Base-by-base conservation (phyloP, 1,284 basidiomycete species). In the Macrocybe sp. region DNA sequence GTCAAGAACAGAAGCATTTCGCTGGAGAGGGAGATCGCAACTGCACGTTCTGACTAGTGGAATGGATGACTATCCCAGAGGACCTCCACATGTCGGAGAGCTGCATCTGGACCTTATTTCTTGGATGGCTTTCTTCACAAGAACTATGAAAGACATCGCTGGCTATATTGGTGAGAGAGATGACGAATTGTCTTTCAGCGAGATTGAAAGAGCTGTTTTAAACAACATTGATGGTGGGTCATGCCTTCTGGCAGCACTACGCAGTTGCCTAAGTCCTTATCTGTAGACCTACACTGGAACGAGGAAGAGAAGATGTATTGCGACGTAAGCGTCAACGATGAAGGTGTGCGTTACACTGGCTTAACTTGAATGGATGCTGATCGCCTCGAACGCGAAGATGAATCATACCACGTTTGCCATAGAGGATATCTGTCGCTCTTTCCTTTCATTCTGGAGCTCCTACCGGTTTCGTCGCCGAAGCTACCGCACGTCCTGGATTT, bases 61-160 rank as follows among this genome's bases (percentile, higher is more conserved):
- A 0, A 84, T 97, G 79, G 94, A 97, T 63, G 94, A 97, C 67
- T 97, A 94, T 64, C 94, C 94, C 7, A 78, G 94, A 45, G 92
- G 81, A 7, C 81, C 83, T 31, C 86, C 95, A 6, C 92, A 95
- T 60, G 76, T 85, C 1, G 94, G 95, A 45, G 94, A 97, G 69
- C 72, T 97, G 46, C 94, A 97, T 64, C 65, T 97, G 43, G 94
- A 97, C 67, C 69, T 97, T 54, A 89, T 94, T 52, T 87, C 87
- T 35, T 97, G 94, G 94, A 92, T 97, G 86, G 94, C 83, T 8
- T 93, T 90, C 69, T 96, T 95, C 65, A 81, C 89, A 36, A 76
- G 85, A 54, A 96, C 92, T 28, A 95, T 96, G 92, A 78, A 74
- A 44, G 85, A 87, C 45, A 88, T 95, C 52, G 85, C 92, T 0